phyloP scores from a whole-genome alignment of 163 green algal genomes.

The Trebouxia gelatinosa region DNA sequence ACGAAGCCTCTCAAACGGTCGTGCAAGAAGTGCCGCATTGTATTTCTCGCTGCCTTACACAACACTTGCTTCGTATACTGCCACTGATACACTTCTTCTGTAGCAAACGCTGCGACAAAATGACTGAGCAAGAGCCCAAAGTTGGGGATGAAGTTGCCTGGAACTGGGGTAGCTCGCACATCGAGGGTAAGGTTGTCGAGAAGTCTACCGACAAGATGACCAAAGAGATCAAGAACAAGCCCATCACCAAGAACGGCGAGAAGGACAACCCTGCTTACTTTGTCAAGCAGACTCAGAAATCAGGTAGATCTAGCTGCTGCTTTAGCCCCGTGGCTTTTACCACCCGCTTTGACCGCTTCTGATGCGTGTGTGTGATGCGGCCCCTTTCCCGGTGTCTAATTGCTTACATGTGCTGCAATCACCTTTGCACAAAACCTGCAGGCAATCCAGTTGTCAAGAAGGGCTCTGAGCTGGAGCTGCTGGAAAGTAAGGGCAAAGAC shows the following conservation, averaged over 20 bases:
- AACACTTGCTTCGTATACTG: background rate
- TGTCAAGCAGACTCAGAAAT: slow-evolving; percentile 24
- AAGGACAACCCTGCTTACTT: slow-evolving; percentile 18
- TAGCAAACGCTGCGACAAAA: background rate
- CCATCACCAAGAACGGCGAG: slow-evolving; percentile 31
- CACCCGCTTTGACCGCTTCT: too few relatives aligned
- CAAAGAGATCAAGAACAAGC: slow-evolving; percentile 27
- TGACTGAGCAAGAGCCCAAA: slow-evolving; percentile 15
- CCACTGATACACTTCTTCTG: too few relatives aligned
- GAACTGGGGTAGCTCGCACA: slow-evolving; percentile 24
- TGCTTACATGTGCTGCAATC: too few relatives aligned
- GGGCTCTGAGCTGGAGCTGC: slow-evolving; percentile 11
- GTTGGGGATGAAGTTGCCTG: slow-evolving; percentile 17
- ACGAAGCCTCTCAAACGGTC: too few relatives aligned
- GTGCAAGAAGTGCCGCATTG: too few relatives aligned
- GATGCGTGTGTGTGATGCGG: too few relatives aligned
- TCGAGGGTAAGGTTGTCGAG: slow-evolving; percentile 12
- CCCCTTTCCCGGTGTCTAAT: too few relatives aligned
- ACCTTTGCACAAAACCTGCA: background rate
- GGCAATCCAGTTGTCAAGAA: slow-evolving; percentile 31
- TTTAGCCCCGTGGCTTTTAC: too few relatives aligned
- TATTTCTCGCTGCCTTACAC: too few relatives aligned
- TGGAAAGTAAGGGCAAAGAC: slow-evolving; percentile 11
- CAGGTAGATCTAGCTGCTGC: too few relatives aligned
- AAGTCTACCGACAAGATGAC: slow-evolving; percentile 24